Conservation (phyloP, 2,329 filamentous ascomycete genomes). For the Alternaria conjuncta region DNA sequence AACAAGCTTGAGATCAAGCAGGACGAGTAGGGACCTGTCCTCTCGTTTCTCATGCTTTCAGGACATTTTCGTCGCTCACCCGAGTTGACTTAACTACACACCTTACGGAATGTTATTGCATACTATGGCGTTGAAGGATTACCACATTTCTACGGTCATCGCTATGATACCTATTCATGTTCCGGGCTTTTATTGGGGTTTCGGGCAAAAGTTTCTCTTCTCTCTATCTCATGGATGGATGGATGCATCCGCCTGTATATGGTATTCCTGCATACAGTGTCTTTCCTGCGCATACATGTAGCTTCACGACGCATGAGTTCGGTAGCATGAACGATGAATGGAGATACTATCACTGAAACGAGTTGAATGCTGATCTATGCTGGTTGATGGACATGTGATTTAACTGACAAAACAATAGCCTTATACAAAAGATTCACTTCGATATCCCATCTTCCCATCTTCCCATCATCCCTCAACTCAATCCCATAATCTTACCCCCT, state of each 20-base stretch:
- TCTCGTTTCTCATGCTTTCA: neutral
- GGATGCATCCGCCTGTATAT: neutral
- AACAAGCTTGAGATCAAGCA: conserved; percentile 46
- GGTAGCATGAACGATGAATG: neutral
- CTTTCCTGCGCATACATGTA: neutral
- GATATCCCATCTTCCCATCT: no score
- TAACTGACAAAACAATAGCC: no score
- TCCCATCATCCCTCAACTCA: no score
- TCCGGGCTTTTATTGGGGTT: conserved; percentile 4
- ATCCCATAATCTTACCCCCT: conserved; percentile 50
- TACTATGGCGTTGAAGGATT: conserved; percentile 16
- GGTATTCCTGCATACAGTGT: neutral
- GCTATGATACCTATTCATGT: conserved; percentile 12
- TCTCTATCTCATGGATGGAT: neutral
- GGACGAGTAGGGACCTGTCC: conserved; percentile 27
- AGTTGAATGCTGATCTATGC: no score
- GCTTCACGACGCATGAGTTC: neutral
- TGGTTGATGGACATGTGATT: no score
- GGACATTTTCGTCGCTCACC: neutral
- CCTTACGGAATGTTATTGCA: conserved; percentile 10
- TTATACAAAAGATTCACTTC: no score
- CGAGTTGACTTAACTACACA: neutral
- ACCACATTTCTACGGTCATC: conserved; percentile 12
- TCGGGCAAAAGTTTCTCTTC: conserved; percentile 14
- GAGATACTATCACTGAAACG: neutral